Evolutionary conservation across 805 yeast genomes (phyloP).

Genomic region (Candida alai): DNA sequence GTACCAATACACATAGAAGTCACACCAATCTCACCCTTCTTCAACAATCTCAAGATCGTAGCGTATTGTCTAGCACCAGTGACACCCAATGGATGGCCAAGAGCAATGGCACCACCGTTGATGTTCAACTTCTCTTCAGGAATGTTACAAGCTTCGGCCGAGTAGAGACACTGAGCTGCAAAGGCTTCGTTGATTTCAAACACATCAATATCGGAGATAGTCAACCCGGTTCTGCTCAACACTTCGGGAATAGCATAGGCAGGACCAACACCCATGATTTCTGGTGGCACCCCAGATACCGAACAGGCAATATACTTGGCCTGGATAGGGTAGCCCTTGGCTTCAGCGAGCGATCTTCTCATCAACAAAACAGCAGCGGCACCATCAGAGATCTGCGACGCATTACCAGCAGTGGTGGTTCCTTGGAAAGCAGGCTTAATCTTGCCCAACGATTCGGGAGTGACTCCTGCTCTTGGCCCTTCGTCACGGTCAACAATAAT

Average conservation of each 20-base stretch:
- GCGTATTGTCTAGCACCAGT: conserved; percentile 89
- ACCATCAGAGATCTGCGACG: conserved; percentile 95
- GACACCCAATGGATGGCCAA: conserved; percentile 78
- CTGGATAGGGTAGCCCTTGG: conserved; percentile 62
- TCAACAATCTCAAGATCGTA: conserved; percentile 76
- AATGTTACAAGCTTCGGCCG: conserved; percentile 61
- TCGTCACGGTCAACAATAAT: conserved; percentile 66
- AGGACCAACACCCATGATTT: conserved; percentile 97
- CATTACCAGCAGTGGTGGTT: conserved; percentile 90
- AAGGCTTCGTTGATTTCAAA: conserved; percentile 95
- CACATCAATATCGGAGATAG: conserved; percentile 62
- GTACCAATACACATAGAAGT: conserved; percentile 98
- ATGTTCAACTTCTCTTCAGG: conserved; percentile 68
- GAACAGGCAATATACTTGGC: conserved; percentile 80
- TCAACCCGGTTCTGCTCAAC: conserved; percentile 56
- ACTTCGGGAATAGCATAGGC: conserved; percentile 91
- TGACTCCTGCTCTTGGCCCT: conserved; percentile 87
- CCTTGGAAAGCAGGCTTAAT: conserved; percentile 92
- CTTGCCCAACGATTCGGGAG: conserved; percentile 68
- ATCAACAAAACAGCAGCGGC: conserved; percentile 86
- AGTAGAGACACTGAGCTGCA: conserved; percentile 89
- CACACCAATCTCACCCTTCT: conserved; percentile 79
- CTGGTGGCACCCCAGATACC: conserved; percentile 93
- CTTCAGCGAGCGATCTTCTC: conserved; percentile 81
- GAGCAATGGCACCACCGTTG: conserved; percentile 94